Percentiles rank a stretch among this genome's conserved stretches.
These are phyloP conservation scores for Vigna radiata DNA, from an alignment of 306 rosid species.

Conservation along the genomic window DNA sequence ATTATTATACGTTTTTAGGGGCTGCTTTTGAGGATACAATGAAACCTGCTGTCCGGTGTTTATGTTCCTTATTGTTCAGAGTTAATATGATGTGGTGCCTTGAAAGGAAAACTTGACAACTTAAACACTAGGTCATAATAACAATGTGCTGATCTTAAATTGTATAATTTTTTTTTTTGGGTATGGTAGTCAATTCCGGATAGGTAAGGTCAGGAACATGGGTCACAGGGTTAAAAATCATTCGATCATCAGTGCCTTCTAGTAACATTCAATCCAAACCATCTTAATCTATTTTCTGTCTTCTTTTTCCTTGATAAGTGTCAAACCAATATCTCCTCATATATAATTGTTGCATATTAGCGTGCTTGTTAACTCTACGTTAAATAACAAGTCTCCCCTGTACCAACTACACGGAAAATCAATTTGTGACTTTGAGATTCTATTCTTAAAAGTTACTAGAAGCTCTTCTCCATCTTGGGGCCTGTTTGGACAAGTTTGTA, in stretches of 20 bases:
- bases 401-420: neutral
- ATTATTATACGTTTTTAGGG: slow-evolving; percentile 7
- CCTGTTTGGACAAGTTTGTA: too few species aligned
- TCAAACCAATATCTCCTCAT: neutral
- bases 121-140: slow-evolving; percentile 1
- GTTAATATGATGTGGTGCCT: slow-evolving; percentile 10
- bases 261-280: neutral
- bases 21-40: slow-evolving; percentile 21
- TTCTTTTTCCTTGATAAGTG: neutral
- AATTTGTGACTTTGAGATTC: neutral
- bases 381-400: neutral
- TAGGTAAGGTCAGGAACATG: too few species aligned
- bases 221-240: neutral
- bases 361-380: neutral
- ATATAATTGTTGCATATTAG: neutral
- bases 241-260: neutral
- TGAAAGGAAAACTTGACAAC: slow-evolving; percentile 15
- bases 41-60: neutral
- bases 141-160: neutral
- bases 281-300: neutral
- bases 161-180: neutral
- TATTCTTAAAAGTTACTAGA: neutral
- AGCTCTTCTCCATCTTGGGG: neutral
- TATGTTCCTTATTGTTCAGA: neutral
- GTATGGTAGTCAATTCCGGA: too few species aligned